A percentile compares a stretch with the other conserved stretches of the same genome.
These are phyloP conservation scores for Pyrus betulifolia DNA, from an alignment of 306 rosid genomes.

Conservation along the genomic window DNA sequence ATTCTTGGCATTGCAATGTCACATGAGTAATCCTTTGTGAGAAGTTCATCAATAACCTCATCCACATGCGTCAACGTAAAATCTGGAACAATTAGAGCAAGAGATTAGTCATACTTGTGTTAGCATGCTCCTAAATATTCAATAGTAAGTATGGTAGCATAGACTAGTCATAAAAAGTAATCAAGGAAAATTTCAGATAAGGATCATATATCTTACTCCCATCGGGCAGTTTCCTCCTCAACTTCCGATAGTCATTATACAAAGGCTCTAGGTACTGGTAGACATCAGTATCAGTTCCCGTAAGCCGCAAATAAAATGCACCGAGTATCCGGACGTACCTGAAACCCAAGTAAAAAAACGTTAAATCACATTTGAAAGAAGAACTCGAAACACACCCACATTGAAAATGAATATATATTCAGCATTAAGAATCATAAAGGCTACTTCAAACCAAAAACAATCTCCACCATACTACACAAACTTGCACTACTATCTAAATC, in stretches of 20 bases:
- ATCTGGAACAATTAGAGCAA: slow-evolving; percentile 35
- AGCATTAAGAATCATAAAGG: not conserved
- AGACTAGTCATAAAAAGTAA: not conserved
- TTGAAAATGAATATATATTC: not conserved
- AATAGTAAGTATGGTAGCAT: not conserved
- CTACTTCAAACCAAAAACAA: not conserved
- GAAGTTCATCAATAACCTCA: slow-evolving; percentile 95
- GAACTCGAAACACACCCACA: not conserved
- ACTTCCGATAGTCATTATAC: slow-evolving; percentile 78
- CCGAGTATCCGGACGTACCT: slow-evolving; percentile 91
- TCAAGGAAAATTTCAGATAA: not conserved
- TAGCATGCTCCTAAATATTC: not conserved
- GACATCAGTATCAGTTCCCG: slow-evolving; percentile 78
- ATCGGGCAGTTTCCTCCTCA: slow-evolving; percentile 61
- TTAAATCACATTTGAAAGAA: not conserved
- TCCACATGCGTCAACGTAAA: slow-evolving; percentile 83
- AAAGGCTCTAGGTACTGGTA: slow-evolving; percentile 86
- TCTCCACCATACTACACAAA: not conserved
- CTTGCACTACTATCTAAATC: not conserved
- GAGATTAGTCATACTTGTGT: not conserved
- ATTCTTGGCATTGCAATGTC: slow-evolving; percentile 92
- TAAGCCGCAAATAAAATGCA: slow-evolving; percentile 85
- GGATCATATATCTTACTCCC: slow-evolving; percentile 51
- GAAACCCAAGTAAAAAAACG: not conserved
- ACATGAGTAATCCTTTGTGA: slow-evolving; percentile 79